phyloP scores from a whole-genome alignment of 106 monocot genomes.

The Triglochin maritima region DNA sequence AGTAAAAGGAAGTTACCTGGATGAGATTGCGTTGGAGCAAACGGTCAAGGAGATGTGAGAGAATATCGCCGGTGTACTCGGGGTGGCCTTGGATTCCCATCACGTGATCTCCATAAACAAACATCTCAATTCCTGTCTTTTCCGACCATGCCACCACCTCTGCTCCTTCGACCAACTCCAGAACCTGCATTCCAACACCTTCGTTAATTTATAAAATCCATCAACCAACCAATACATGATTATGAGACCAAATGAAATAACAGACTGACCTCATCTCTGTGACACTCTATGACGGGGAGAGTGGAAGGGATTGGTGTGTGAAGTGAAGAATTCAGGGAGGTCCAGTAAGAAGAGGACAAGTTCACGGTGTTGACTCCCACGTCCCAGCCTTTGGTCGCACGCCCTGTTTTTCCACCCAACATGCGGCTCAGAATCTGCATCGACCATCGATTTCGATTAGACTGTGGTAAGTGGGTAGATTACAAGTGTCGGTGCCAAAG shows the following conservation, averaged over 20 bases:
- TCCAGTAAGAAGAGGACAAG: constrained; percentile 13
- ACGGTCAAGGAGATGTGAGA: constrained; percentile 37
- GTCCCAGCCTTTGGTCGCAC: constrained; percentile 55
- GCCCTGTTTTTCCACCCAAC: constrained; percentile 53
- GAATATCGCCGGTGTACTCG: constrained; percentile 57
- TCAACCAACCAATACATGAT: too few relatives aligned
- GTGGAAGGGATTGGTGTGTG: too few relatives aligned
- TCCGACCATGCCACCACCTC: constrained; percentile 44
- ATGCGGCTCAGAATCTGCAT: background rate
- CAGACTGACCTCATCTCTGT: too few relatives aligned
- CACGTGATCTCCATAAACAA: constrained; percentile 34
- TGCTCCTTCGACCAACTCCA: constrained; percentile 37
- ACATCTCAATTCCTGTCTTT: constrained; percentile 56
- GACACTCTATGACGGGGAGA: too few relatives aligned
- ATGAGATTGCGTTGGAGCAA: constrained; percentile 1
- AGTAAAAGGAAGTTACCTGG: too few relatives aligned
- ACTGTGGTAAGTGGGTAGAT: too few relatives aligned
- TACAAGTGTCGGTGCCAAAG: too few relatives aligned
- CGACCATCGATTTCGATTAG: background rate
- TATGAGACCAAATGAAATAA: too few relatives aligned
- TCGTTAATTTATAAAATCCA: background rate
- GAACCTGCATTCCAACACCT: constrained; percentile 16
- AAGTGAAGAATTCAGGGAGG: background rate
- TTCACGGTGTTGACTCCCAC: constrained; percentile 51
- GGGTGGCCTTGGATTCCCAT: constrained; percentile 74